These are phyloP conservation scores for Ramaria sp. DNA, from an alignment of 768 basidiomycete genomes.

Conservation along the genomic window DNA sequence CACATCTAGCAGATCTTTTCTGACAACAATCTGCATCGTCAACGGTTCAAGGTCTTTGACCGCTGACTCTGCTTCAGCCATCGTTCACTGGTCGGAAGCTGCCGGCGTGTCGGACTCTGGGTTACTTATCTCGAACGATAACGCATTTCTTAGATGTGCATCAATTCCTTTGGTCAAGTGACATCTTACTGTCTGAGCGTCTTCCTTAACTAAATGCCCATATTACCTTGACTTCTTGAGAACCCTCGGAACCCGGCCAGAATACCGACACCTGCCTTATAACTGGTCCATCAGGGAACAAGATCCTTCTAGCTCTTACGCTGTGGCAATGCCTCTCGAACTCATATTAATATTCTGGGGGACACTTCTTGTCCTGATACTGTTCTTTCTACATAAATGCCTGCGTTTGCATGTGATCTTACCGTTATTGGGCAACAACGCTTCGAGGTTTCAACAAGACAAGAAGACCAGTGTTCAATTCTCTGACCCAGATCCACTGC, in stretches of 20 bases:
- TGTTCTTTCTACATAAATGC: background rate
- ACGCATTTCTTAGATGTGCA: no score
- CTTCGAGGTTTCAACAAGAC: background rate
- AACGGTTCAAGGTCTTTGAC: conserved; percentile 19
- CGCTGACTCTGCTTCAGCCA: background rate
- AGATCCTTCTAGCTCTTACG: background rate
- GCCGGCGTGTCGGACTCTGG: background rate
- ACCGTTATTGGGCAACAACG: background rate
- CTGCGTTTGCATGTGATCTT: background rate
- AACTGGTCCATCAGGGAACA: background rate
- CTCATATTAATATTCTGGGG: background rate
- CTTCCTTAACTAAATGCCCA: no score
- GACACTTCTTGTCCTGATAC: background rate
- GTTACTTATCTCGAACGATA: no score
- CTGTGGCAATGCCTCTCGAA: background rate
- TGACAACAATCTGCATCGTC: conserved; percentile 34
- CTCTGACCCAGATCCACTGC: conserved; percentile 11
- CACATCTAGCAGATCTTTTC: conserved; percentile 32
- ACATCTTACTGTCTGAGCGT: no score
- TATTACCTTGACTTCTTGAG: no score
- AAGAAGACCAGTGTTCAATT: background rate
- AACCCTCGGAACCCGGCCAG: no score
- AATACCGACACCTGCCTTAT: no score
- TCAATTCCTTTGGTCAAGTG: no score
- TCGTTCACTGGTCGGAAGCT: background rate